Base-by-base conservation (phyloP, 1,284 basidiomycete genomes). In the Coniferiporia sulphurascens region DNA sequence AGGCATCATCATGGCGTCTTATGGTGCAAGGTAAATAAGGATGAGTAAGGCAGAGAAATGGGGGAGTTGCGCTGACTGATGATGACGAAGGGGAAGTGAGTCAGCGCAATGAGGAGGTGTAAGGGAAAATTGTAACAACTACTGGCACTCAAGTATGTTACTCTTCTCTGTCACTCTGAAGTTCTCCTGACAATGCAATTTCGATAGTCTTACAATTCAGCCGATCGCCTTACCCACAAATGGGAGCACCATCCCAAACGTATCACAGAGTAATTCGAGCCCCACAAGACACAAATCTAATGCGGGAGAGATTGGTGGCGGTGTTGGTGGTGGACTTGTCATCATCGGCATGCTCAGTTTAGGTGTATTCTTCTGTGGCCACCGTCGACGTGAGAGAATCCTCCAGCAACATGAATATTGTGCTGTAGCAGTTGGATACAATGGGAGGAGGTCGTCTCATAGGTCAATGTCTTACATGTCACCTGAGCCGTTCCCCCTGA, bases 281-380 rank as follows among this genome's bases (percentile, higher is more conserved):
- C 35, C 45, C 10, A 22, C 41, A 5, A 55, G n/a, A 59, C 50
- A 51, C 52, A 9, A 58, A 58, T 34, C 57, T 6, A 62, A 59
- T 35, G 61, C 57, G n/a, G 61, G 61, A 15, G 61, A 58, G 1
- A 58, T 62, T 3, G 43, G 59, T n/a, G 61, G 53, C 22, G 61
- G 48, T 4, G 4, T 62, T 17, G 58, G 43, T 38, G 56, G 22
- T 15, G 10, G n/a, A n/a, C n/a, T n/a, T n/a, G n/a, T n/a, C n/a
- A n/a, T n/a, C n/a, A n/a, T n/a, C n/a, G n/a, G n/a, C n/a, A n/a
- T n/a, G n/a, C n/a, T 62, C 19, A 58, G 46, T 3, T 13, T 51
- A 19, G 49, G 22, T 3, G 22, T 56, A 0, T 62, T 59, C 53
- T 59, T 56, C 57, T 59, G 34, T 21, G 8, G 49, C 19, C 50